Conservation (phyloP, 805 yeast species). For the Suhomyces vadensis region DNA sequence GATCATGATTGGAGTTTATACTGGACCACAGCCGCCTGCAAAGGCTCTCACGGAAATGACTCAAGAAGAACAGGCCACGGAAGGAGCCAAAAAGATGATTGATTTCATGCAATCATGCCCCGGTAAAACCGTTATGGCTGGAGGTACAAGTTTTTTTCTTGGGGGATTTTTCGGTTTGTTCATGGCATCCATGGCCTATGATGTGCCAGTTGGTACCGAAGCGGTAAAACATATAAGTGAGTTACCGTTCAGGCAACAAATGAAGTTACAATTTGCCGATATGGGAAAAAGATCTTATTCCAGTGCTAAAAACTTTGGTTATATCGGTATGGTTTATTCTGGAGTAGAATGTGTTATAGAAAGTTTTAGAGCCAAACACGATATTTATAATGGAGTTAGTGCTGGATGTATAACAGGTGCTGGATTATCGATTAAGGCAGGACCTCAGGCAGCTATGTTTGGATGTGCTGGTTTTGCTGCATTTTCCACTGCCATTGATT, state of each 20-base stretch:
- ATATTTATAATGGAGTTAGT: constrained; percentile 83
- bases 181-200: constrained; percentile 89
- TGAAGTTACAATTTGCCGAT: constrained; percentile 86
- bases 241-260: constrained; percentile 87
- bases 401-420: constrained; percentile 99
- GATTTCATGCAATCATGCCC: constrained; percentile 91
- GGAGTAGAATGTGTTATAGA: constrained; percentile 93
- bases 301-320: constrained; percentile 92
- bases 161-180: constrained; percentile 96
- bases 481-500: constrained; percentile 84
- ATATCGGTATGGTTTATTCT: constrained; percentile 84
- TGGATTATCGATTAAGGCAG: constrained; percentile 86
- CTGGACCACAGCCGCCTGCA: constrained; percentile 34
- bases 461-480: constrained; percentile 99
- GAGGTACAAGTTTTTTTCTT: constrained; percentile 88
- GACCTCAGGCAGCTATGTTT: constrained; percentile 86
- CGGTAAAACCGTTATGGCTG: constrained; percentile 88
- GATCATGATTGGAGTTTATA: constrained; percentile 43
- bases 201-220: constrained; percentile 68
- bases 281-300: constrained; percentile 89
- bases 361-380: constrained; percentile 84
- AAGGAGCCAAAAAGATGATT: constrained; percentile 82
- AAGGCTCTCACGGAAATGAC: constrained; percentile 70
- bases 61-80: constrained; percentile 90
- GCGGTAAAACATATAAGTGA: constrained; percentile 66